Base-by-base conservation (phyloP, 179 eudicot species). In the Dionaea muscipula region DNA sequence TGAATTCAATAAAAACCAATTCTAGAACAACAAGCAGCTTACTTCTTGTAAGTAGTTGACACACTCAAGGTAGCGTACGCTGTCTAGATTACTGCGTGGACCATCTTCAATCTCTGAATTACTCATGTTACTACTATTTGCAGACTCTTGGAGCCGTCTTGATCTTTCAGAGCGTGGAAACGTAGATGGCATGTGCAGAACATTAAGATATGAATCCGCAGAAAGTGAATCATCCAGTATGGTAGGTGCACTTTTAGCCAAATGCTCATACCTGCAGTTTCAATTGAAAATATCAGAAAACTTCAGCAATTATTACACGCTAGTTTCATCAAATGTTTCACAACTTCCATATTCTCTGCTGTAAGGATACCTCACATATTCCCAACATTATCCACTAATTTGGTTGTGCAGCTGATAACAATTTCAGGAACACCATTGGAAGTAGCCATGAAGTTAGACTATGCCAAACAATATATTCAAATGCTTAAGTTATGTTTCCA, bases 171-270 rank as follows among this genome's bases (percentile, higher is more conserved):
- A 82, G 45, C 98, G 98, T 48, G 98, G 96, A 68, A 80, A 84
- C 25, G 96, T 91, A 35, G 96, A 82, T 51, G 98, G 98, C 96
- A 91, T 87, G 77, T 87, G 85, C 51, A 91, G 74, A 67, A 91
- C 95, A 67, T 91, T 91, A 55, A 91, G 94, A 71, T 91, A 91
- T 53, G 98, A 91, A 78, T 91, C 98, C 58, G 98, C 98, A 62
- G 98, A 91, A 37, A 91, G 80, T 55, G 98, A 89, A 74, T 91
- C 98, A 68, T 91, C 98, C 57, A 91, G 65, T 56, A 91, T 89
- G 26, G 94, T 79, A 10, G 98, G 98, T 59, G 98, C 98, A 79
- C 95, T 87, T 81, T 69, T 80, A 18, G 94, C 96, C 74, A 91
- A 74, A 79, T 91, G 98, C 37, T 91, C 94, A 56, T 91, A 87